phyloP scores from a whole-genome alignment of 352 stramenopile species.

The Blastocystis sp. region DNA sequence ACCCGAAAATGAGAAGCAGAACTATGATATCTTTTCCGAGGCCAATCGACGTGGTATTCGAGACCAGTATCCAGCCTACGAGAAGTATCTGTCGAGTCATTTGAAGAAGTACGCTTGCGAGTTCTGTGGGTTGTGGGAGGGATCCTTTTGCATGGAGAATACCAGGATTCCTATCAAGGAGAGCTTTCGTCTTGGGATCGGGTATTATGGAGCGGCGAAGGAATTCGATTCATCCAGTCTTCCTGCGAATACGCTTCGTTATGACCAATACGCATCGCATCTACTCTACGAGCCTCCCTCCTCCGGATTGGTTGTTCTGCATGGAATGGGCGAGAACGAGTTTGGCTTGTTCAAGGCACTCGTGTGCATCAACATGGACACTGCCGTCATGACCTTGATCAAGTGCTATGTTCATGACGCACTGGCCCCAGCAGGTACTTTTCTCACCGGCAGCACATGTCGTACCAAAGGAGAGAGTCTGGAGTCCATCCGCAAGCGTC shows the following conservation, averaged over 20 bases:
- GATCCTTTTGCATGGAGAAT: conserved; percentile 50
- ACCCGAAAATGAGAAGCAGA: conserved; percentile 41
- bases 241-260: not conserved
- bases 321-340: conserved; percentile 43
- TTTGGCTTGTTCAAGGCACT: conserved; percentile 42
- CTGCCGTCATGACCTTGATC: conserved; percentile 10
- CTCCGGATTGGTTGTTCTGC: not conserved
- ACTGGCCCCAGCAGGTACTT: not conserved
- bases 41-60: not conserved
- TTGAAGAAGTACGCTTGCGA: conserved; percentile 51
- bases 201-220: not conserved
- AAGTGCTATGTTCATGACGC: conserved; percentile 41
- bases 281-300: not conserved
- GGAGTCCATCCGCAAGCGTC: conserved; percentile 5
- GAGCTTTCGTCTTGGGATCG: conserved; percentile 25
- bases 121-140: conserved; percentile 39
- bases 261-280: not conserved
- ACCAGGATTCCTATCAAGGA: conserved; percentile 19
- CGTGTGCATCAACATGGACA: conserved; percentile 25
- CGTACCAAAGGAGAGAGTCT: conserved; percentile 1
- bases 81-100: conserved; percentile 32
- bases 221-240: conserved; percentile 5
- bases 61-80: not conserved
- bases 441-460: not conserved
- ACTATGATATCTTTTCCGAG: conserved; percentile 33